Conservation (phyloP, 2,329 filamentous ascomycete species). For the Juglanconis juglandina region DNA sequence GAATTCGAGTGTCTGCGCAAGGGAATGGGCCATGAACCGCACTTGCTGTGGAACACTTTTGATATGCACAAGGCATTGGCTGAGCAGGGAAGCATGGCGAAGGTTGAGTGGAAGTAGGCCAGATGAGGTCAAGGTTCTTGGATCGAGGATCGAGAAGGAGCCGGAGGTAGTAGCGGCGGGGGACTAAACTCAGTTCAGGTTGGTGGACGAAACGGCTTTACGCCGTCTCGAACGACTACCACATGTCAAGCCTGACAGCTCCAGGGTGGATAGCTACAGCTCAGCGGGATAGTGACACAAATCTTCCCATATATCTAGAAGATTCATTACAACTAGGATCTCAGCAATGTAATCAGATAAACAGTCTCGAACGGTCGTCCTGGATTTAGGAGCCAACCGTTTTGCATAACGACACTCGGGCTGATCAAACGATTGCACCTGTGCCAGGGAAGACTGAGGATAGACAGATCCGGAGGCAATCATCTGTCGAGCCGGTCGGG, state of each 20-base stretch:
- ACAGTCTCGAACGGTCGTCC: neutral
- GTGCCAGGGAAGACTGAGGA: too few relatives aligned
- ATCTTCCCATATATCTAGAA: neutral
- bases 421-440: neutral
- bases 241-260: neutral
- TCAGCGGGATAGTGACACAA: neutral
- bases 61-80: conserved; percentile 83
- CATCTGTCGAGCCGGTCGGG: neutral
- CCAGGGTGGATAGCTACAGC: neutral
- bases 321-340: neutral
- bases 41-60: conserved; percentile 80
- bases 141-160: neutral
- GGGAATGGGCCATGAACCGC: conserved; percentile 87
- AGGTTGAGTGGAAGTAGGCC: conserved; percentile 64
- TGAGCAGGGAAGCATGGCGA: conserved; percentile 81
- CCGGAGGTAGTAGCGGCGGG: neutral
- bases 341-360: neutral
- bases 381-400: too few relatives aligned
- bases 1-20: conserved; percentile 82
- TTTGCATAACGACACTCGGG: too few relatives aligned
- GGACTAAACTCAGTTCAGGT: conserved; percentile 2
- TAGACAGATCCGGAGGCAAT: neutral
- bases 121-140: neutral
- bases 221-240: neutral
- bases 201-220: neutral